Conservation (phyloP, 805 yeast genomes). For the Ogataea trehaloabstinens region DNA sequence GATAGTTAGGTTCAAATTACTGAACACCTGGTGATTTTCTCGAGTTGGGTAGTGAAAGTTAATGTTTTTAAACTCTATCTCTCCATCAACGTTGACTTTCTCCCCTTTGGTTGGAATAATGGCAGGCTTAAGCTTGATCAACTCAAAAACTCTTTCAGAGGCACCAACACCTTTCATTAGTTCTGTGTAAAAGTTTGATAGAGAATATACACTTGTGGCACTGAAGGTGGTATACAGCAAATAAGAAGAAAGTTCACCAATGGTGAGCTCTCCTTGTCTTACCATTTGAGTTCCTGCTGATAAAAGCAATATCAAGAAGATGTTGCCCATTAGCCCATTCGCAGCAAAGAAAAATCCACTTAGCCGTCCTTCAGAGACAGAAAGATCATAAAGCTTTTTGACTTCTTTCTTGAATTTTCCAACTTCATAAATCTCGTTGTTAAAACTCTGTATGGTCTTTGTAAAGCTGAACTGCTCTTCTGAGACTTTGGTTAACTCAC, state of each 20-base stretch:
- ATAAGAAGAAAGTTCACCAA: conserved; percentile 89
- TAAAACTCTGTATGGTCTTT: conserved; percentile 85
- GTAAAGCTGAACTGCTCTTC: conserved; percentile 88
- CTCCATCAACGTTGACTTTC: conserved; percentile 45
- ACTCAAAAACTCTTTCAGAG: conserved; percentile 84
- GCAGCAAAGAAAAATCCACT: conserved; percentile 75
- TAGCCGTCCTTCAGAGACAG: conserved; percentile 75
- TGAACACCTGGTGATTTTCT: conserved; percentile 64
- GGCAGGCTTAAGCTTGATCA: conserved; percentile 72
- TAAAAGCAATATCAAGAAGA: conserved; percentile 71
- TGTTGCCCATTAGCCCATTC: conserved; percentile 83
- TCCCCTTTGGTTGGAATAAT: conserved; percentile 67
- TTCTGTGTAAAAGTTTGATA: conserved; percentile 89
- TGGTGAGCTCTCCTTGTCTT: conserved; percentile 66
- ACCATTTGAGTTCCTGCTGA: conserved; percentile 84
- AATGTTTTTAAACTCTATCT: conserved; percentile 61
- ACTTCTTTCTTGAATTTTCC: conserved; percentile 72
- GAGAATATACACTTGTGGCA: conserved; percentile 87
- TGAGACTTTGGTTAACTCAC: conserved; percentile 81
- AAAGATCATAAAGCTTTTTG: conserved; percentile 59
- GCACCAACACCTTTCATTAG: conserved; percentile 98
- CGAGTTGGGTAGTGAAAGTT: conserved; percentile 83
- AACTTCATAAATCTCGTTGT: conserved; percentile 78
- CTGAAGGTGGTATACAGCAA: conserved; percentile 95
- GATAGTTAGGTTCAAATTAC: conserved; percentile 56